Base-by-base conservation (phyloP, 139 green algal genomes). In the Tetratostichococcus sp. region DNA sequence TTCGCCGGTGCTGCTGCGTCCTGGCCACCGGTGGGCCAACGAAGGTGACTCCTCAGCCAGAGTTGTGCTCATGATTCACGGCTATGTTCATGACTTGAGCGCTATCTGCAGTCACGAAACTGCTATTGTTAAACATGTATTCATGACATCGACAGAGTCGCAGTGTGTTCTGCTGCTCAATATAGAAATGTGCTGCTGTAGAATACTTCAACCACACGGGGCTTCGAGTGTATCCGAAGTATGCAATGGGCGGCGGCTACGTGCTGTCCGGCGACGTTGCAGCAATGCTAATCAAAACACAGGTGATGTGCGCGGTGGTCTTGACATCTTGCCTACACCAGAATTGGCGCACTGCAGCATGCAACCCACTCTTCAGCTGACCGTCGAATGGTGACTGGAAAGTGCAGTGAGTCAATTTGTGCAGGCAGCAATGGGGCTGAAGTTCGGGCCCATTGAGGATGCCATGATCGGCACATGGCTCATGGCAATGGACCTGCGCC, bases 401-500 rank as follows among this genome's bases (percentile, higher is more conserved):
- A n/a, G n/a, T n/a, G n/a, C n/a, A n/a, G n/a, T n/a, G n/a, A n/a
- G n/a, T n/a, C n/a, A n/a, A n/a, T 50, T 50, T 21, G 11, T 26
- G 50, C 32, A 78, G 86, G 43, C 22, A 35, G 16, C 75, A 35
- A 82, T 85, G 79, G 67, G 58, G 43, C 80, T 84, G 30, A 84
- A 84, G 73, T 88, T 88, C 75, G 84, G 79, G 30, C 83, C 83
- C 58, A 88, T 88, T 33, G 83, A 88, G 77, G 83, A 88, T 31
- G 83, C 83, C 1, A 86, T 78, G 19, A 59, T 88, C 28, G 83
- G 80, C 57, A 85, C 86, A 66, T 88, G 83, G 83, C 77, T 88
- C 22, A 84, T 84, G 80, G 42, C 71, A 65, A 86, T 88, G 77
- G 83, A 88, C 70, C 67, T 88, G 69, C 80, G 83, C 4, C 78